Base-by-base conservation (phyloP, 768 basidiomycete species). In the Lactifluus subvellereus region DNA sequence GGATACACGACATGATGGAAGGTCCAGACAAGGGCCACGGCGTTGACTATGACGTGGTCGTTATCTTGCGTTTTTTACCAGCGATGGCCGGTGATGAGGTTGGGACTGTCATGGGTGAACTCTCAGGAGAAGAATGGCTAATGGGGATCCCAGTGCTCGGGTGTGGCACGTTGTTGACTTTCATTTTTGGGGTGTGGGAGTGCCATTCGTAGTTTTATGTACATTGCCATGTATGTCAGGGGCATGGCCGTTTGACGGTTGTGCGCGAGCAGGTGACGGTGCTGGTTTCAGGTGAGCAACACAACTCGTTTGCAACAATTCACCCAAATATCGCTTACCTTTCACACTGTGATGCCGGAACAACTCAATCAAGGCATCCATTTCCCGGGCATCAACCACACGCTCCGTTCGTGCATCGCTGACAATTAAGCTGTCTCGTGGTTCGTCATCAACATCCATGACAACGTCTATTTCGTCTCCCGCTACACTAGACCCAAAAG, bases 61-160 rank as follows among this genome's bases (percentile, higher is more conserved):
- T 75, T 69, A 82, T 84, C 75, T 84, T 85, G 64, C 84, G 77
- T 70, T 85, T 85, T 72, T 78, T 82, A 32, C 82, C 80, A 59
- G 77, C 78, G 40, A 72, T 69, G 20, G 73, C 48, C 22, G 72
- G 65, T 22, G 76, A 57, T 10, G 72, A 37, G 22, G 38, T 37
- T 43, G 45, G 37, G 13, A 22, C 27, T 30, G 40, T 45, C 57
- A 57, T 55, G 16, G 60, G 22, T 11, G 59, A 38, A 27, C 40
- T 59, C n/a, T 42, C 64, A 0, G 62, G 66, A 20, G 65, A 59
- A 20, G 54, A 42, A 32, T 33, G 43, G 18, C 49, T 57, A 32
- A 18, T 22, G n/a, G 52, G 32, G 14, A 38, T 27, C 13, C 37
- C 60, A 27, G 54, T 4, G 11, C 27, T 50, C 53, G 54, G 11